Percentiles rank a stretch among this genome's conserved stretches.
Evolutionary conservation across 2,329 filamentous ascomycete species (phyloP).

Genomic region (Fusarium succisae): DNA sequence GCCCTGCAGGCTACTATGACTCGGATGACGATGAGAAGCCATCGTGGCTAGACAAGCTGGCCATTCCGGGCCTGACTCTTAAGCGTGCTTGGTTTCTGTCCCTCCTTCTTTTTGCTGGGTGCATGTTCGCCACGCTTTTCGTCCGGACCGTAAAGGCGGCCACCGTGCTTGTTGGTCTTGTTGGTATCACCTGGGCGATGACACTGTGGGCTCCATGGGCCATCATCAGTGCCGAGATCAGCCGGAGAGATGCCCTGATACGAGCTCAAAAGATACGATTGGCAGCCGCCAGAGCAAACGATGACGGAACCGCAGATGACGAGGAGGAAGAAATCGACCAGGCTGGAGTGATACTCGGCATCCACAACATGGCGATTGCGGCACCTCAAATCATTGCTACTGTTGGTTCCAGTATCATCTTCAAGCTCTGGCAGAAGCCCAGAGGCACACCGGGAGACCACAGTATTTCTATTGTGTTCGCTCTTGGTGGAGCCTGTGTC

Average conservation of each 20-base stretch:
- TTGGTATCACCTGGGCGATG: slow-evolving; percentile 92
- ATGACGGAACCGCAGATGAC: slow-evolving; percentile 32
- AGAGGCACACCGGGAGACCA: slow-evolving; percentile 85
- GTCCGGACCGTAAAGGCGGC: slow-evolving; percentile 76
- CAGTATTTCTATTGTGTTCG: slow-evolving; percentile 86
- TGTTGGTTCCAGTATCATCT: slow-evolving; percentile 83
- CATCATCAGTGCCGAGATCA: slow-evolving; percentile 92
- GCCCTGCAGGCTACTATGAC: slow-evolving; percentile 42
- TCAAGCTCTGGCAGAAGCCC: slow-evolving; percentile 86
- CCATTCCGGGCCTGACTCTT: slow-evolving; percentile 85
- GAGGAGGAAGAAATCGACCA: slow-evolving; percentile 72
- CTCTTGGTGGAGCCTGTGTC: slow-evolving; percentile 83
- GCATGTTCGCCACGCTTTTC: slow-evolving; percentile 86
- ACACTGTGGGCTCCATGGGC: slow-evolving; percentile 96
- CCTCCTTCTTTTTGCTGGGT: slow-evolving; percentile 81
- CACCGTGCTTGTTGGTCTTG: slow-evolving; percentile 79
- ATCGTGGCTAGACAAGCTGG: slow-evolving; percentile 67
- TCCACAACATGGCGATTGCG: slow-evolving; percentile 95
- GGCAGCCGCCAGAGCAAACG: slow-evolving; percentile 19
- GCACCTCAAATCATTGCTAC: slow-evolving; percentile 93
- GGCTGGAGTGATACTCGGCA: slow-evolving; percentile 89
- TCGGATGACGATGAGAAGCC: slow-evolving; percentile 48
- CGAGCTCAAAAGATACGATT: slow-evolving; percentile 50
- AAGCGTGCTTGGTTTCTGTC: slow-evolving; percentile 88
- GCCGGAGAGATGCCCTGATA: slow-evolving; percentile 74